Evolutionary conservation across 306 rosid genomes (phyloP).

Genomic region (Cotoneaster glaucophyllus): DNA sequence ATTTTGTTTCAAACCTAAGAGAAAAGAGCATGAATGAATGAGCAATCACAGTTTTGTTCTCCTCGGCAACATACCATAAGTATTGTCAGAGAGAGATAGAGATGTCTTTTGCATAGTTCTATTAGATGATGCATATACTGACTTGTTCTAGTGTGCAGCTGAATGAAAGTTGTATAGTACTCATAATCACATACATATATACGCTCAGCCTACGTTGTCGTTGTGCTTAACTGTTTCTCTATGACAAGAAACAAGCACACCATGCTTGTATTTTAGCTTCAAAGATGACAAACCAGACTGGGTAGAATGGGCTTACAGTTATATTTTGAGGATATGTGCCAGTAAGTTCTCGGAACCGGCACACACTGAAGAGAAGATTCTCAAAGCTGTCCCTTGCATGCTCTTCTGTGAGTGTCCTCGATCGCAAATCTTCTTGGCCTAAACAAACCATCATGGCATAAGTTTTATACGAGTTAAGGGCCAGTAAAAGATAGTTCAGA

Average conservation of each 20-base stretch:
- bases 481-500: neutral
- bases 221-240: neutral
- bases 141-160: no score
- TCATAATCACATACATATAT: neutral
- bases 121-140: neutral
- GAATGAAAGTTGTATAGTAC: no score
- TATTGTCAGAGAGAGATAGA: neutral
- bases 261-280: neutral
- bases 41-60: neutral
- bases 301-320: conserved; percentile 47
- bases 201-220: neutral
- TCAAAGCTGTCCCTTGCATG: conserved; percentile 96
- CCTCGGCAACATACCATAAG: neutral
- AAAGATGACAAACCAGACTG: neutral
- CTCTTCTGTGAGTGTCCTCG: conserved; percentile 89
- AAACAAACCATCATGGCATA: conserved; percentile 11
- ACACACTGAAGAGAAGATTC: conserved; percentile 85
- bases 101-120: neutral
- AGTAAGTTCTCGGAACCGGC: conserved; percentile 90
- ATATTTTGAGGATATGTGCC: conserved; percentile 76
- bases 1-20: neutral
- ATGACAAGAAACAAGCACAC: neutral
- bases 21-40: neutral
- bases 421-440: conserved; percentile 66
- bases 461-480: neutral